Evolutionary conservation across 306 rosid genomes (phyloP).

Genomic region (Malus sieversii): DNA sequence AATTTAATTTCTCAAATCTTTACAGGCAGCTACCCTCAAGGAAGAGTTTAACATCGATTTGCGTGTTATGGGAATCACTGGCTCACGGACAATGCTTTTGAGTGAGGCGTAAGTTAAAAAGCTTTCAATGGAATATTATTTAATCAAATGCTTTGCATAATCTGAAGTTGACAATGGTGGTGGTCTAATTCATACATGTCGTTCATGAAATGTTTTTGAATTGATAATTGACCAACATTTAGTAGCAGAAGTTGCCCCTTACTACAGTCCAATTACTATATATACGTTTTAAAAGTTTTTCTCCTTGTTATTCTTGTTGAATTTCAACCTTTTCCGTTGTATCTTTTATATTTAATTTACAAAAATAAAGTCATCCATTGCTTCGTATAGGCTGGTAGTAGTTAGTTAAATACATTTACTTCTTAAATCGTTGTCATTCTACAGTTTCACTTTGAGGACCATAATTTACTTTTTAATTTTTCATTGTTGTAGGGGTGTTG

Average conservation of each 20-base stretch:
- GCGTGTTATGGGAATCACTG: slow-evolving; percentile 88
- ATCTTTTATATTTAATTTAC: background rate
- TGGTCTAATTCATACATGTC: background rate
- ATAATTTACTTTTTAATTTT: background rate
- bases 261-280: background rate
- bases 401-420: background rate
- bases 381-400: background rate
- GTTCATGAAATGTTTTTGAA: background rate
- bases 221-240: background rate
- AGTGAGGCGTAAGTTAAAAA: slow-evolving; percentile 66
- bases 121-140: slow-evolving; percentile 7
- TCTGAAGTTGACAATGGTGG: background rate
- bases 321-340: background rate
- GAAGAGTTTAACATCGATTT: slow-evolving; percentile 92
- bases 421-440: background rate
- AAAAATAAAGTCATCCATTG: too few relatives aligned
- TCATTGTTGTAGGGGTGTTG: slow-evolving; percentile 57
- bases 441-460: slow-evolving; percentile 6
- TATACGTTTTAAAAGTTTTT: background rate
- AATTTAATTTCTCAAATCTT: slow-evolving; percentile 2
- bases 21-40: slow-evolving; percentile 76
- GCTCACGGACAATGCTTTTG: slow-evolving; percentile 76
- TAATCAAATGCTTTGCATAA: background rate
- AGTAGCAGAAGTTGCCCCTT: background rate
- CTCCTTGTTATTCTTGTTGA: background rate